A percentile compares a stretch with the other conserved stretches of the same genome.
These are phyloP conservation scores for Cardiospermum halicacabum DNA, from an alignment of 345 rosid genomes.

Conservation along the genomic window DNA sequence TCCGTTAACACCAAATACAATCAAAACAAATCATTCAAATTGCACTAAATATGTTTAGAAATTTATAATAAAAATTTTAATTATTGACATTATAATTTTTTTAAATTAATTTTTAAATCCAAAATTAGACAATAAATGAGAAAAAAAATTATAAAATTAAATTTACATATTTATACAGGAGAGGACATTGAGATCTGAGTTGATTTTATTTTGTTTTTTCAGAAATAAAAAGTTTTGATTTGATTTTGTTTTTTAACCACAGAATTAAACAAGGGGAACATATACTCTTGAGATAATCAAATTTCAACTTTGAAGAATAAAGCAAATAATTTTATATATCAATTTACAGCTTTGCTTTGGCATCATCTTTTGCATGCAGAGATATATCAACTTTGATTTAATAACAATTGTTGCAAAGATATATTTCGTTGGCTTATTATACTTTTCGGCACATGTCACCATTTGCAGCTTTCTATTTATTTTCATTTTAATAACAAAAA, in stretches of 20 bases:
- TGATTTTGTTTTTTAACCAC: background rate
- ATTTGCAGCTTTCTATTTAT: too few species aligned
- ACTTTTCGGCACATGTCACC: background rate
- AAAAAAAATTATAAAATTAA: too few species aligned
- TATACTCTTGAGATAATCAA: background rate
- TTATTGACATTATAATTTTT: too few species aligned
- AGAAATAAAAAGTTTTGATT: background rate
- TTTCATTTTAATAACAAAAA: too few species aligned
- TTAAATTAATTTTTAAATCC: too few species aligned
- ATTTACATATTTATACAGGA: too few species aligned
- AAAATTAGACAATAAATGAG: too few species aligned
- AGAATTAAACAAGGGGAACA: background rate
- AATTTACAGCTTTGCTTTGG: conserved; percentile 8
- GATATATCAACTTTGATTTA: background rate
- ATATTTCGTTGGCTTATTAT: background rate
- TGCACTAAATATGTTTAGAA: too few species aligned
- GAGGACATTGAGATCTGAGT: conserved; percentile 14
- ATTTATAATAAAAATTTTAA: too few species aligned
- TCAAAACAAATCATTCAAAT: too few species aligned
- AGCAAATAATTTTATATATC: background rate
- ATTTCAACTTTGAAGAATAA: conserved; percentile 1
- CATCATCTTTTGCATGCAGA: conserved; percentile 3
- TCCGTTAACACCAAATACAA: too few species aligned
- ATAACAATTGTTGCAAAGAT: background rate
- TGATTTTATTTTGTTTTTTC: background rate